A percentile compares a stretch with the other conserved stretches of the same genome.
These are phyloP conservation scores for Coemansia sp. DNA, from an alignment of 192 early-diverging fungal genomes.

Conservation along the genomic window DNA sequence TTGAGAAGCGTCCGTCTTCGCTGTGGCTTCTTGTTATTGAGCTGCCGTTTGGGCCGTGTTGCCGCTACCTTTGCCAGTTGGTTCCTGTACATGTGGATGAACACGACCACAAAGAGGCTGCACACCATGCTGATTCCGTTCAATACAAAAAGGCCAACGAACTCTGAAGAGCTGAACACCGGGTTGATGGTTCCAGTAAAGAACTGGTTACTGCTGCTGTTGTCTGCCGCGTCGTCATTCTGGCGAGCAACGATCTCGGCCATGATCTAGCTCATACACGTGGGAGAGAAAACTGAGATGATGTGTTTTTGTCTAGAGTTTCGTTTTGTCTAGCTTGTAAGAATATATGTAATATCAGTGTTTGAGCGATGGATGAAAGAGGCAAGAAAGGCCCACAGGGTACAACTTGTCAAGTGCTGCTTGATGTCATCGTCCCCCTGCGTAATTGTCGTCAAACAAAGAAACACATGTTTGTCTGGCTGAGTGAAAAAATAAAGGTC, in stretches of 20 bases:
- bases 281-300: background rate
- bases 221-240: background rate
- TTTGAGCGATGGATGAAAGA: too few species aligned
- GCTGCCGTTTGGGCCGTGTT: slow-evolving; percentile 19
- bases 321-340: too few species aligned
- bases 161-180: slow-evolving; percentile 29
- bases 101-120: slow-evolving; percentile 39
- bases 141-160: slow-evolving; percentile 31
- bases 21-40: slow-evolving; percentile 8
- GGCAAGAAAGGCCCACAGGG: too few species aligned
- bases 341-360: too few species aligned
- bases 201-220: slow-evolving; percentile 3
- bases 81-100: slow-evolving; percentile 48
- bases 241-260: slow-evolving; percentile 3
- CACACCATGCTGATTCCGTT: slow-evolving; percentile 45
- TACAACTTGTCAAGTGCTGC: background rate
- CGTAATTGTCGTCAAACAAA: too few species aligned
- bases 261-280: background rate
- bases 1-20: slow-evolving; percentile 33
- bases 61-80: slow-evolving; percentile 37
- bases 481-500: background rate
- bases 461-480: too few species aligned
- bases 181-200: slow-evolving; percentile 6
- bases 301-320: too few species aligned
- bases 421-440: background rate